phyloP scores from a whole-genome alignment of 106 monocot genomes.

The Dactylorhiza incarnata region DNA sequence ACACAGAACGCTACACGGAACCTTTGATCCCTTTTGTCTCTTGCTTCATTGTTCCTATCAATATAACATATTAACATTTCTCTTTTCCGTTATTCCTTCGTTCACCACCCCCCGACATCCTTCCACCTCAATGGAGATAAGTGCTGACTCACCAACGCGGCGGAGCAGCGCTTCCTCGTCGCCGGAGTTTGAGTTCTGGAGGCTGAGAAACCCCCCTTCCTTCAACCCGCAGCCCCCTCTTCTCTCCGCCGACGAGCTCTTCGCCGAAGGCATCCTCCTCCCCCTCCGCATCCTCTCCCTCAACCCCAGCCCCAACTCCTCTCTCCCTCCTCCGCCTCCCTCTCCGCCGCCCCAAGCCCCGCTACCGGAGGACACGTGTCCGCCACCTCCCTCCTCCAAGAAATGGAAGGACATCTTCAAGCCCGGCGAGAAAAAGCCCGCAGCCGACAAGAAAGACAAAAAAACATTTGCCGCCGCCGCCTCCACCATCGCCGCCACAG shows the following conservation, averaged over 20 bases:
- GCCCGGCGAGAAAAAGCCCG: constrained; percentile 7
- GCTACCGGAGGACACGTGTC: background rate
- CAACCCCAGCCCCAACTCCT: background rate
- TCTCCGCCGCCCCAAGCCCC: background rate
- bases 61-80: background rate
- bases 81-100: background rate
- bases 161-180: constrained; percentile 16
- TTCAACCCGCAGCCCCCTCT: constrained; percentile 16
- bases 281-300: constrained; percentile 1
- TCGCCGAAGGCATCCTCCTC: constrained; percentile 34
- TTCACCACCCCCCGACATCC: background rate
- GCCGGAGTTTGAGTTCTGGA: constrained; percentile 66
- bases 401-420: constrained; percentile 27
- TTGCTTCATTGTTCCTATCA: background rate
- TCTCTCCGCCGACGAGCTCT: constrained; percentile 58
- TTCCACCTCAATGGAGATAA: background rate
- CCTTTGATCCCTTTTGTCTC: constrained; percentile 1
- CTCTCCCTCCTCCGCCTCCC: background rate
- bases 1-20: background rate
- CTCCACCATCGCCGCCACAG: constrained; percentile 4
- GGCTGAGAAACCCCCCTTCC: constrained; percentile 12
- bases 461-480: background rate
- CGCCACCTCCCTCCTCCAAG: constrained; percentile 11
- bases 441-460: constrained; percentile 4
- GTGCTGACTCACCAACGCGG: background rate